Percentiles rank a stretch among this genome's conserved stretches.
These are phyloP conservation scores for Petunia hybrid DNA, from an alignment of 305 asterid species.

Conservation along the genomic window DNA sequence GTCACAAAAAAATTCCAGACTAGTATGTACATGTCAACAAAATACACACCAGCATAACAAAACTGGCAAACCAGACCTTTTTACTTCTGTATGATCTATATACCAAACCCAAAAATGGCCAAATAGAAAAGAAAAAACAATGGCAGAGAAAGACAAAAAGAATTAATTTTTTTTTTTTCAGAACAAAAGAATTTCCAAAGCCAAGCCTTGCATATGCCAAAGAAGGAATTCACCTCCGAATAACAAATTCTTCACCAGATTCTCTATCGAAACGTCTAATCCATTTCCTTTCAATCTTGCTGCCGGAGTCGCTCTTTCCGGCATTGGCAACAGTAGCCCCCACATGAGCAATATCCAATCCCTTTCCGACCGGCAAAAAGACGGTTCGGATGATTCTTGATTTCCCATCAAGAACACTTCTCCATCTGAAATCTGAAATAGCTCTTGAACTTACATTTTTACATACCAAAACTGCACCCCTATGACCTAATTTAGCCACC, in stretches of 20 bases:
- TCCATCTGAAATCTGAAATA: conserved; percentile 68
- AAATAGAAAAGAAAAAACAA: background rate
- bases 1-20: too few species aligned
- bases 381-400: conserved; percentile 69
- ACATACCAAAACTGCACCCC: conserved; percentile 85
- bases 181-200: background rate
- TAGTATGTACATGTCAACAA: conserved; percentile 3
- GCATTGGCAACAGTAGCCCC: conserved; percentile 54
- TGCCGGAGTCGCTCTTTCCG: conserved; percentile 37
- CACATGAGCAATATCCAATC: conserved; percentile 75
- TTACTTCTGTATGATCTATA: background rate
- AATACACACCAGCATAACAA: conserved; percentile 21
- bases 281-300: conserved; percentile 55
- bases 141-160: too few species aligned
- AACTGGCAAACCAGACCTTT: conserved; percentile 19
- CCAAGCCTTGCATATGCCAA: too few species aligned
- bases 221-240: conserved; percentile 2
- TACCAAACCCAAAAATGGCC: conserved; percentile 9
- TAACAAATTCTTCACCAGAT: conserved; percentile 68
- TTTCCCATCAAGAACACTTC: conserved; percentile 51
- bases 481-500: conserved; percentile 69
- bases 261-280: conserved; percentile 59
- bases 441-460: conserved; percentile 68
- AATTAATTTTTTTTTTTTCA: too few species aligned
- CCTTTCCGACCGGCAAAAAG: conserved; percentile 85